phyloP scores from a whole-genome alignment of 129 eudicot genomes.

The Tagetes erecta region DNA sequence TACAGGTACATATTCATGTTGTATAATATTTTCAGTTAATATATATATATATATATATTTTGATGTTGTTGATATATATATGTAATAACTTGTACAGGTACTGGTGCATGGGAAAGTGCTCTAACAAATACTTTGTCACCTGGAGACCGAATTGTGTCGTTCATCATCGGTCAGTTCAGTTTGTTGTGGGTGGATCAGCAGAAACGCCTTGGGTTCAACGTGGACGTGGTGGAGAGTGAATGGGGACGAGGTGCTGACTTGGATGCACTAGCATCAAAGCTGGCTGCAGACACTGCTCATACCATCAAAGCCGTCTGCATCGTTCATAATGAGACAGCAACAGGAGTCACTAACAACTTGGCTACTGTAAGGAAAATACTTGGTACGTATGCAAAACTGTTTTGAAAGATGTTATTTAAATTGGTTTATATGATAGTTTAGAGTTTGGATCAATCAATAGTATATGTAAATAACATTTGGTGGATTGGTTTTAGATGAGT shows the following conservation, averaged over 20 bases:
- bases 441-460: too few relatives aligned
- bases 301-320: constrained; percentile 95
- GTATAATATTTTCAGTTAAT: neutral
- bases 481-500: constrained; percentile 58
- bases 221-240: constrained; percentile 93
- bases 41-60: neutral
- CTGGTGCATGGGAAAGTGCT: constrained; percentile 99
- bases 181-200: constrained; percentile 99
- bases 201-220: constrained; percentile 80
- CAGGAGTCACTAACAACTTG: constrained; percentile 98
- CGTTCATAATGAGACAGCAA: constrained; percentile 98
- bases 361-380: constrained; percentile 90
- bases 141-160: constrained; percentile 87
- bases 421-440: too few relatives aligned
- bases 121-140: constrained; percentile 94
- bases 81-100: constrained; percentile 45
- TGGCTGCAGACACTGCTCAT: constrained; percentile 79
- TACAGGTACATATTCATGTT: constrained; percentile 50
- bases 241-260: constrained; percentile 97
- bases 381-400: constrained; percentile 39
- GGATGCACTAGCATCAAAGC: constrained; percentile 72
- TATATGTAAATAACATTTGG: neutral
- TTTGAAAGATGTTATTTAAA: too few relatives aligned
- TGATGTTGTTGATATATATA: neutral
- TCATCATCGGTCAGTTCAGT: constrained; percentile 97